phyloP scores from a whole-genome alignment of 495 filamentous ascomycete species.

The Cairneyella variabilis region DNA sequence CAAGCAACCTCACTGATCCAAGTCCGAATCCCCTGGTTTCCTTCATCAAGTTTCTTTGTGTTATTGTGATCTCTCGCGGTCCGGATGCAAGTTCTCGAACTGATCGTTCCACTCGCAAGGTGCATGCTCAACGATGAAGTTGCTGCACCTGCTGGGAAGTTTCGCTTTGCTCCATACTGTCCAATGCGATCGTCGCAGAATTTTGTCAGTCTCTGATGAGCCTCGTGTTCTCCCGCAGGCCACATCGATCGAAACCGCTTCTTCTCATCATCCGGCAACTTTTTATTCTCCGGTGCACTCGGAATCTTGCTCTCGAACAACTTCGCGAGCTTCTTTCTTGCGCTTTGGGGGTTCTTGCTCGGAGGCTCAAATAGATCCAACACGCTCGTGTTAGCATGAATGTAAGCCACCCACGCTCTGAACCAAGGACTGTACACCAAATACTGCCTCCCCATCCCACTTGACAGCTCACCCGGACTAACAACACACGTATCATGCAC shows the following conservation, averaged over 20 bases:
- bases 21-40: conserved; percentile 58
- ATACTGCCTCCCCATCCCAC: conserved; percentile 70
- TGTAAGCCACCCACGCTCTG: conserved; percentile 65
- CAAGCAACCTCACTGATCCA: conserved; percentile 92
- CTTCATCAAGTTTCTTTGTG: conserved; percentile 64
- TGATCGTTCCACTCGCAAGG: conserved; percentile 72
- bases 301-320: conserved; percentile 68
- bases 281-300: conserved; percentile 59
- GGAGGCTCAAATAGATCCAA: conserved; percentile 59
- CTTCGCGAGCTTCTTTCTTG: conserved; percentile 47
- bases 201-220: conserved; percentile 57
- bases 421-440: conserved; percentile 84
- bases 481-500: conserved; percentile 83
- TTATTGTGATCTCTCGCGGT: conserved; percentile 64
- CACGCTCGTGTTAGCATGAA: conserved; percentile 63
- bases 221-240: conserved; percentile 80
- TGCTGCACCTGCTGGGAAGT: conserved; percentile 53
- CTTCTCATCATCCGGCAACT: conserved; percentile 54
- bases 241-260: conserved; percentile 56
- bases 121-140: conserved; percentile 80
- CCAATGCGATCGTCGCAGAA: conserved; percentile 65
- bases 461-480: conserved; percentile 60
- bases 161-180: conserved; percentile 57
- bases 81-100: conserved; percentile 68
- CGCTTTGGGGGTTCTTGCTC: conserved; percentile 50